These are phyloP conservation scores for Suhomyces sp. DNA, from an alignment of 805 yeast species.

Conservation along the genomic window DNA sequence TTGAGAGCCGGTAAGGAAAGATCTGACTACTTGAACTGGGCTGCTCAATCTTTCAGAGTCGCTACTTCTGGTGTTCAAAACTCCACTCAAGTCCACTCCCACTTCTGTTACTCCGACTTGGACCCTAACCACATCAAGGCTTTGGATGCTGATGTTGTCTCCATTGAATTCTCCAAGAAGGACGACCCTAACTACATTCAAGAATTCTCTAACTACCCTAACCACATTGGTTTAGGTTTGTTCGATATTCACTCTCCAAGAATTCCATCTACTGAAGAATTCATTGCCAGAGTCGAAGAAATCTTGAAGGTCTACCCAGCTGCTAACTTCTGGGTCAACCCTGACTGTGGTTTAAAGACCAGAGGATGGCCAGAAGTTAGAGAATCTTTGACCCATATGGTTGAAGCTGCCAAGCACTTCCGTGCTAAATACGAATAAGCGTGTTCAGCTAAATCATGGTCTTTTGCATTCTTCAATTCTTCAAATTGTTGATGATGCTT, in stretches of 20 bases:
- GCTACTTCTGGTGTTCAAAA: slow-evolving; percentile 97
- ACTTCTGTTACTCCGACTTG: slow-evolving; percentile 99
- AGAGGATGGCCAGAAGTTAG: slow-evolving; percentile 99
- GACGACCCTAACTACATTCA: slow-evolving; percentile 97
- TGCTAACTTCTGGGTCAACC: slow-evolving; percentile 99
- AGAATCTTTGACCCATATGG: slow-evolving; percentile 96
- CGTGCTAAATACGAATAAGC: slow-evolving; percentile 37
- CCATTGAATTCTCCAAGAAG: slow-evolving; percentile 99
- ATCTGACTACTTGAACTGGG: slow-evolving; percentile 95
- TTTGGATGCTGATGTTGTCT: slow-evolving; percentile 98
- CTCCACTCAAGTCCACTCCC: slow-evolving; percentile 97
- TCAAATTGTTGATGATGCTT: slow-evolving; percentile 34
- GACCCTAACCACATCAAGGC: slow-evolving; percentile 99
- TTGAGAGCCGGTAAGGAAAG: slow-evolving; percentile 97
- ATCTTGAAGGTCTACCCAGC: slow-evolving; percentile 97
- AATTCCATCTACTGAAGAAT: slow-evolving; percentile 97
- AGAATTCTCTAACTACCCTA: slow-evolving; percentile 97
- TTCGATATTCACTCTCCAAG: slow-evolving; percentile 99
- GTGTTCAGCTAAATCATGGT: not conserved
- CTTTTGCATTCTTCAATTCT: slow-evolving; percentile 41
- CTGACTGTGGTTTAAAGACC: slow-evolving; percentile 99
- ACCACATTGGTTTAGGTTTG: slow-evolving; percentile 99
- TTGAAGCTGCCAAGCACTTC: slow-evolving; percentile 96
- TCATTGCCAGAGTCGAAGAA: slow-evolving; percentile 87
- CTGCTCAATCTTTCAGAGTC: slow-evolving; percentile 99